Conservation (phyloP, 2,329 filamentous ascomycete species). For the Fusarium circinatum region DNA sequence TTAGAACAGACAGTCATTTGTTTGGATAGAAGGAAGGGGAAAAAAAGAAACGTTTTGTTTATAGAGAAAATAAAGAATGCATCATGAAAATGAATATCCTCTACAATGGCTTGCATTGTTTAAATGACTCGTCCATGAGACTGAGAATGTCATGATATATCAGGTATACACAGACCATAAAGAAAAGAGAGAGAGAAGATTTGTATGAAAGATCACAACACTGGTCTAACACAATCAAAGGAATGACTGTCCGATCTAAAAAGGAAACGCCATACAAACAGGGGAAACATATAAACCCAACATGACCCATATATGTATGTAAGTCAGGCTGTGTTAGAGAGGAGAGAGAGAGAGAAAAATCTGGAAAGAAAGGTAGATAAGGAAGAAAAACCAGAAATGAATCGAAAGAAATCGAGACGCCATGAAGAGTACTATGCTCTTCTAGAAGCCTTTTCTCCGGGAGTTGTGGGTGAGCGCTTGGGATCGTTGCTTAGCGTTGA, state of each 20-base stretch:
- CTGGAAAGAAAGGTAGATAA: background rate
- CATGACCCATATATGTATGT: background rate
- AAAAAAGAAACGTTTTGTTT: background rate
- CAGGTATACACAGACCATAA: background rate
- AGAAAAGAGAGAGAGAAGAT: background rate
- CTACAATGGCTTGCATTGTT: conserved; percentile 6
- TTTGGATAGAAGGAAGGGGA: background rate
- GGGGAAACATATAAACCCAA: background rate
- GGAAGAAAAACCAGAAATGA: background rate
- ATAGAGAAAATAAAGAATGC: conserved; percentile 1
- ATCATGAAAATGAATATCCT: background rate
- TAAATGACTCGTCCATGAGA: background rate
- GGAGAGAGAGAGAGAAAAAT: background rate
- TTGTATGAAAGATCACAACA: conserved; percentile 4
- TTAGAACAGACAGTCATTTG: background rate
- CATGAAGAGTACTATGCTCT: background rate
- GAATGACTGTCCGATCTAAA: background rate
- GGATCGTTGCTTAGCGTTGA: background rate
- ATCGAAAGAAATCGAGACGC: background rate
- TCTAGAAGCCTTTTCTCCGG: background rate
- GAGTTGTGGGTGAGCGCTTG: background rate
- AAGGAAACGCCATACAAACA: background rate
- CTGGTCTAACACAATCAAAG: conserved; percentile 8
- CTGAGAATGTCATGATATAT: background rate
- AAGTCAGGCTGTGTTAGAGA: background rate